Base-by-base conservation (phyloP, 2,329 filamentous ascomycete species). In the Aspergillus glaucus region DNA sequence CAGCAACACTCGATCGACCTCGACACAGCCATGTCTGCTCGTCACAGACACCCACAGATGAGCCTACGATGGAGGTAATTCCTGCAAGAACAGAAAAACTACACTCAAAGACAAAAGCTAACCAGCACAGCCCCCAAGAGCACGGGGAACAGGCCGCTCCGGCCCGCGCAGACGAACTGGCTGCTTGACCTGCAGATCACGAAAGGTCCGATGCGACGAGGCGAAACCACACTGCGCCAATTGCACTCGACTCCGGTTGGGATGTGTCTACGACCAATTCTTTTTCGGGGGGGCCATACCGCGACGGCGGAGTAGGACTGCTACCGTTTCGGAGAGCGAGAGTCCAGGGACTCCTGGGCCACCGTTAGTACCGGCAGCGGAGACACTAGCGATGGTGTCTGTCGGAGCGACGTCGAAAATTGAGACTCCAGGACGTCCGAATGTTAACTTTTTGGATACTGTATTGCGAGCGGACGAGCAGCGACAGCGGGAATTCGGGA, bases 181-280 rank as follows among this genome's bases (percentile, higher is more conserved):
- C 21, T 68, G 65, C 46, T 47, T 67, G 45, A 68, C 65, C 44
- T 68, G 65, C 50, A 56, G 65, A 43, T 57, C 62, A 24, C 63
- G 65, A 44, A 68, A 68, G 50, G 65, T 68, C 22, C 63, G 63
- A 44, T 68, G 65, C 50, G 64, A 67, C 48, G 64, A 68, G 48
- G 36, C 54, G 7, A 68, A 67, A 46, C 65, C 66, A 6, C 56
- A 54, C 30, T 68, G 66, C 48, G 56, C 63, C 28, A 66, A 66
- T 49, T 69, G 66, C 44, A 61, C 57, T 26, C 63, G 65, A 19
- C 51, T 68, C 7, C 57, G 61, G 15, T 50, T 68, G 22, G 52
- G 54, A 46, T 68, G 65, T 24, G 44, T 55, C 17, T 68, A 67
- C 46, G 64, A 60, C 45, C 34, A 17, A 3, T 36, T 36, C 34